phyloP scores from a whole-genome alignment of 345 rosid genomes.

The Reutealis trisperma region DNA sequence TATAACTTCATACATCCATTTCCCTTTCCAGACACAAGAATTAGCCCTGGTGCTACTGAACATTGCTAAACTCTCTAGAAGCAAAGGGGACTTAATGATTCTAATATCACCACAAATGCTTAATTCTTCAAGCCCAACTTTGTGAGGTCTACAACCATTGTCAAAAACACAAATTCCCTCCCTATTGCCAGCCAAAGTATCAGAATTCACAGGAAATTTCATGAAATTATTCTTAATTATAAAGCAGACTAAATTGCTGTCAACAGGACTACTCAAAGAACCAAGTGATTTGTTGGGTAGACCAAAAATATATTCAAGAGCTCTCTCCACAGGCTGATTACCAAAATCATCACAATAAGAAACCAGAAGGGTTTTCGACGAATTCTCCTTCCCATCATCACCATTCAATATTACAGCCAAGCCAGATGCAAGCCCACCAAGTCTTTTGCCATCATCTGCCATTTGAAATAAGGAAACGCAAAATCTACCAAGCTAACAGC shows the following conservation, averaged over 20 bases:
- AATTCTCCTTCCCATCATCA: slow-evolving; percentile 59
- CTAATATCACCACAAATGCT: slow-evolving; percentile 86
- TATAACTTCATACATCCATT: slow-evolving; percentile 96
- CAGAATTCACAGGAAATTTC: slow-evolving; percentile 31
- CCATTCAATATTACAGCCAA: slow-evolving; percentile 74
- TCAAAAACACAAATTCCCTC: slow-evolving; percentile 60
- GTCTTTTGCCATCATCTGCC: slow-evolving; percentile 78
- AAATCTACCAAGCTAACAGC: slow-evolving; percentile 12
- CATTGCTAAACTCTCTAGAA: slow-evolving; percentile 82
- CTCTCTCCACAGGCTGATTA: slow-evolving; percentile 68
- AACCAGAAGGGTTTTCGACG: slow-evolving; percentile 55
- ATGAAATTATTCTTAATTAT: slow-evolving; percentile 55
- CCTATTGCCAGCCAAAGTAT: slow-evolving; percentile 32
- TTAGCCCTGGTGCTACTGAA: slow-evolving; percentile 91
- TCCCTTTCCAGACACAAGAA: slow-evolving; percentile 86
- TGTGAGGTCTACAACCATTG: slow-evolving; percentile 46
- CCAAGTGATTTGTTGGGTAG: slow-evolving; percentile 63
- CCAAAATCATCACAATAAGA: slow-evolving; percentile 76
- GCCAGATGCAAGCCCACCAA: slow-evolving; percentile 79
- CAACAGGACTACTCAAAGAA: slow-evolving; percentile 49
- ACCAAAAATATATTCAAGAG: slow-evolving; percentile 77
- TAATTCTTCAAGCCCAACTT: slow-evolving; percentile 62
- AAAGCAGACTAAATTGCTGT: slow-evolving; percentile 41
- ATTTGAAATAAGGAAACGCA: slow-evolving; percentile 39
- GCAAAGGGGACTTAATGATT: slow-evolving; percentile 62